These are phyloP conservation scores for Mycena crocata DNA, from an alignment of 768 basidiomycete genomes.

Conservation along the genomic window DNA sequence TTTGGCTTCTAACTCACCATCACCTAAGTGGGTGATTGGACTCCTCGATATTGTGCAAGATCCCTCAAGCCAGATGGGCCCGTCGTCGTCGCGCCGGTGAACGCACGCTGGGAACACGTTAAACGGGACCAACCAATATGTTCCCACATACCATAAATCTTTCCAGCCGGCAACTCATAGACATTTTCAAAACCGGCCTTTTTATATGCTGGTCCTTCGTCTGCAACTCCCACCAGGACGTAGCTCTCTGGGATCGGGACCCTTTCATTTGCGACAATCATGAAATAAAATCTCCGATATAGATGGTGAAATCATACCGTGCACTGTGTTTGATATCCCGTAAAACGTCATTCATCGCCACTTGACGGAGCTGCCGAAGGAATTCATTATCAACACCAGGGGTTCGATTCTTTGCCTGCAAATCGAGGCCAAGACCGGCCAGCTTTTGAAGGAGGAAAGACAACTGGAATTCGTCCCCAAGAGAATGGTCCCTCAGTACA, in stretches of 20 bases:
- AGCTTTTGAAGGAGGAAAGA: constrained; percentile 63
- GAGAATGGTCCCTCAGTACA: constrained; percentile 61
- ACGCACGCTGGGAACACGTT: constrained; percentile 61
- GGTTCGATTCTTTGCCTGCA: constrained; percentile 50
- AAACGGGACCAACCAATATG: background rate
- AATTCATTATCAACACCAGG: constrained; percentile 66
- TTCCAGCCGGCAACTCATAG: constrained; percentile 62
- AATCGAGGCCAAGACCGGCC: constrained; percentile 58
- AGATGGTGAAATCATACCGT: too few relatives aligned
- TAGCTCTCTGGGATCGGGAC: constrained; percentile 78
- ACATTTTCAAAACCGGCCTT: constrained; percentile 63
- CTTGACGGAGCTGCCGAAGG: constrained; percentile 65
- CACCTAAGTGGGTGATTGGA: constrained; percentile 82
- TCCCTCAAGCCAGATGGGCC: constrained; percentile 70
- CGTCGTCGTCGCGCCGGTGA: constrained; percentile 59
- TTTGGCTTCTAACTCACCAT: constrained; percentile 55
- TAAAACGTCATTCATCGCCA: constrained; percentile 72
- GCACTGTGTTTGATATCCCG: constrained; percentile 83
- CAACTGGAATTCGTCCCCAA: constrained; percentile 62
- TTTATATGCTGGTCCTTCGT: constrained; percentile 79
- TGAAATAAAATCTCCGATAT: too few relatives aligned
- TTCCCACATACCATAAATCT: constrained; percentile 71
- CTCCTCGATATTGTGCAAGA: constrained; percentile 73
- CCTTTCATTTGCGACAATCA: too few relatives aligned
- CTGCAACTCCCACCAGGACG: constrained; percentile 83